Evolutionary conservation across 352 stramenopile species (phyloP).

Genomic region (Globisporangium orthogonon): DNA sequence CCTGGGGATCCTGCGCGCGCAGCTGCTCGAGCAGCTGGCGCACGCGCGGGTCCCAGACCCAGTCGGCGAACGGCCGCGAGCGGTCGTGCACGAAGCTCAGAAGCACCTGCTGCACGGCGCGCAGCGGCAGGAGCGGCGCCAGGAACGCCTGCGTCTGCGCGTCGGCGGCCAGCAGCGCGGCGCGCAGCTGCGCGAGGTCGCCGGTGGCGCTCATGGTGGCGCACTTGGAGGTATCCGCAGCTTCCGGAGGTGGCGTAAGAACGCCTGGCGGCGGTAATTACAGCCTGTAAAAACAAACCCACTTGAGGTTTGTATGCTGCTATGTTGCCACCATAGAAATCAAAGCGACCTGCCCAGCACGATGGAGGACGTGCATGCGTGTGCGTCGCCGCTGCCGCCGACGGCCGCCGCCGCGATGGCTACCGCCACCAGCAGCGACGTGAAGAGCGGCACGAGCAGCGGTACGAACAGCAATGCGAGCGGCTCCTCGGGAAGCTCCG

Average conservation of each 20-base stretch:
- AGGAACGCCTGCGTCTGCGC: constrained; percentile 51
- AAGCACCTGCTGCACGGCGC: constrained; percentile 63
- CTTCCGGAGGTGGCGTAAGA: no score
- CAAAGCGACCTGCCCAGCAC: not conserved
- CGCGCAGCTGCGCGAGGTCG: constrained; percentile 33
- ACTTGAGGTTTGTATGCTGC: not conserved
- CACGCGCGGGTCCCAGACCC: constrained; percentile 65
- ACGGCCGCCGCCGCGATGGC: not conserved
- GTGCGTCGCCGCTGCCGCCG: not conserved
- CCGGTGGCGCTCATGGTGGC: constrained; percentile 4
- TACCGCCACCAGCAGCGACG: not conserved
- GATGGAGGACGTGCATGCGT: not conserved
- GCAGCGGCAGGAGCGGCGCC: constrained; percentile 44
- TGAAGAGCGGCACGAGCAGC: not conserved
- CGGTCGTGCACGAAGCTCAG: constrained; percentile 57
- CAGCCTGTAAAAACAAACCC: not conserved
- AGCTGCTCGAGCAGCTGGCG: constrained; percentile 47
- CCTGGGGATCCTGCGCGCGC: constrained; percentile 24
- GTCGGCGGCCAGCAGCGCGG: constrained; percentile 32
- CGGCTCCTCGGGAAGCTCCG: no score
- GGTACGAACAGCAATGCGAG: no score
- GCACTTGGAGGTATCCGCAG: no score
- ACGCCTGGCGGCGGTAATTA: not conserved
- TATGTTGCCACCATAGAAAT: not conserved
- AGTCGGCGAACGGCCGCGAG: constrained; percentile 60